Conservation (phyloP, 495 filamentous ascomycete genomes). For the Lasiosphaeria hispida region DNA sequence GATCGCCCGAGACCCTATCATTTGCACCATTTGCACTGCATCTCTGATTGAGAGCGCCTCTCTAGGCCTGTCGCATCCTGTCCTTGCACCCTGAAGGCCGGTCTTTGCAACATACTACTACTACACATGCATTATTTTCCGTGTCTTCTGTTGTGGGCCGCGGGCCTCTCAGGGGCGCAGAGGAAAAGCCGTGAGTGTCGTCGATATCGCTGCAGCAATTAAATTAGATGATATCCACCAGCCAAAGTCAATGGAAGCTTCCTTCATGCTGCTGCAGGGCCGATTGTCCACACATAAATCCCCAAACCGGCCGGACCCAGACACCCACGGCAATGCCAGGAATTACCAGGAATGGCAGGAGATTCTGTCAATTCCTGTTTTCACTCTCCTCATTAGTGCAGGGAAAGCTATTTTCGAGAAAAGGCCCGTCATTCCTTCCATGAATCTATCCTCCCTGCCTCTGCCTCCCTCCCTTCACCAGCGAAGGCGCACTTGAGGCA, state of each 20-base stretch:
- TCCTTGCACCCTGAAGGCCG: no score
- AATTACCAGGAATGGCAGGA: constrained; percentile 3
- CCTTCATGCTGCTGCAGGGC: no score
- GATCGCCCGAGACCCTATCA: constrained; percentile 14
- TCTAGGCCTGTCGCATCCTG: no score
- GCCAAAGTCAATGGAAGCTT: neutral
- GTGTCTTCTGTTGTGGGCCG: neutral
- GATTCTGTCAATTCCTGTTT: constrained; percentile 6
- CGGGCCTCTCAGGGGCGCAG: neutral
- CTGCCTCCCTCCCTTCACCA: no score
- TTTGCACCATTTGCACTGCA: neutral
- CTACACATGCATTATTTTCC: no score
- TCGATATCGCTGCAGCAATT: neutral
- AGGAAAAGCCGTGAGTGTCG: neutral
- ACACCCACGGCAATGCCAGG: neutral
- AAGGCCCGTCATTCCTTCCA: neutral
- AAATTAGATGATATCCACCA: neutral
- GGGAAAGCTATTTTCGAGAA: neutral
- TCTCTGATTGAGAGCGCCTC: neutral
- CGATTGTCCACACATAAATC: no score
- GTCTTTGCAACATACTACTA: no score
- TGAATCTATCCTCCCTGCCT: no score
- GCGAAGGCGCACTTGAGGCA: no score
- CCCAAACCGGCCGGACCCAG: no score
- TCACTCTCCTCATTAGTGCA: neutral